Conservation (phyloP, 345 rosid species). For the Populus deltoides region DNA sequence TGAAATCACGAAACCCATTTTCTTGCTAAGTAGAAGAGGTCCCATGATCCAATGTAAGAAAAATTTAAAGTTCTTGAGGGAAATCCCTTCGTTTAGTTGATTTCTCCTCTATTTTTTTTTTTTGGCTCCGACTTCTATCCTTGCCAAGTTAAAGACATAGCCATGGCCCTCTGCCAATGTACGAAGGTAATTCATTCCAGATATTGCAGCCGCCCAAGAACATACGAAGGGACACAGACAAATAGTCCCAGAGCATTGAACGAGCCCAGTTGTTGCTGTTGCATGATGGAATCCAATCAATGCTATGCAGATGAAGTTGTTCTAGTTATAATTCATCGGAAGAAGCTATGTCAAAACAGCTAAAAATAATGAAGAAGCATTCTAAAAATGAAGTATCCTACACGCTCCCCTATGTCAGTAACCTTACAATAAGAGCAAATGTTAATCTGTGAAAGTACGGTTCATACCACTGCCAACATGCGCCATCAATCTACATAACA, state of each 20-base stretch:
- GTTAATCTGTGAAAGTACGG: neutral
- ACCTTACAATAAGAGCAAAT: conserved; percentile 7
- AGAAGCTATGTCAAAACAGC: too few relatives aligned
- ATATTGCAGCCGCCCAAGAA: conserved; percentile 51
- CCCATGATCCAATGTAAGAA: neutral
- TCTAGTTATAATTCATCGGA: too few relatives aligned
- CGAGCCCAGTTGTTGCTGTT: conserved; percentile 39
- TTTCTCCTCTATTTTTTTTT: neutral
- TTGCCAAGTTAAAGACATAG: conserved; percentile 54
- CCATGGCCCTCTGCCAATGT: conserved; percentile 41
- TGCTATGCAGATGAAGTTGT: neutral
- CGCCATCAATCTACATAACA: conserved; percentile 42
- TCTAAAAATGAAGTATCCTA: neutral
- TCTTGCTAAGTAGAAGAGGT: neutral
- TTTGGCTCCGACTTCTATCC: conserved; percentile 1
- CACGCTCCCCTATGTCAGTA: neutral
- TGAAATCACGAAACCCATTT: neutral
- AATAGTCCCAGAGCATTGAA: conserved; percentile 50
- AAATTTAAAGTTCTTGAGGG: too few relatives aligned
- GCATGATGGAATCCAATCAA: neutral
- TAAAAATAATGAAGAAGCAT: too few relatives aligned
- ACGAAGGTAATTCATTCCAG: conserved; percentile 52
- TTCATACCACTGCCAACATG: conserved; percentile 45
- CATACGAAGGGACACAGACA: conserved; percentile 35
- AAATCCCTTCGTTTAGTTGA: neutral